Evolutionary conservation across 2,329 filamentous ascomycete species (phyloP), one percentile per base, ranked within the genome.

Genomic region (Penicillium paneum): DNA sequence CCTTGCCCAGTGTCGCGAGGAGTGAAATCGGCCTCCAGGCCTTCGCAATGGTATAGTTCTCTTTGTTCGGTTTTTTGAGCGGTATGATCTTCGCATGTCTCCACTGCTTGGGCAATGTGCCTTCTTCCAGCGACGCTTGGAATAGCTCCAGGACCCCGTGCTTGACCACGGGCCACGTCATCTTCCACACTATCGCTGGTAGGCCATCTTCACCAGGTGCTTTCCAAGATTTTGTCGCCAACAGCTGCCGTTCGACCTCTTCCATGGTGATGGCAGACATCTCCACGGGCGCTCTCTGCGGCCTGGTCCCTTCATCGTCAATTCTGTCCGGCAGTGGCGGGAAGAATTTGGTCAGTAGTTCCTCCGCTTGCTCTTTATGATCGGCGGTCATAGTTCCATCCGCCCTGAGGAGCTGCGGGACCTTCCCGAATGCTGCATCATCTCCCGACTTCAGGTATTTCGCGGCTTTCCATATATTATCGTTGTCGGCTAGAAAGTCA

Each of bases 1-100:
- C 55, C 53, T 71, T 71, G 5, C 65, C 65, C 1, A 71, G 60
- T 41, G 56, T 67, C 39, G 60, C 48, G 4, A 67, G 60, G 31
- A 68, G 61, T 42, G 61, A 64, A 12, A 67, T 67, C 3, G 57
- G 63, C 28, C 65, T 59, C 61, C 43, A 64, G 34, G 53, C 52
- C 36, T 64, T 64, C 0, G 55, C 52, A 55, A 64, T 57, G 11
- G 44, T 57, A 36, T 61, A 63, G 12, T 63, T n/a, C 10, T 57
- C 52, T 39, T 65, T 64, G 35, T 62, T 64, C 29, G 49, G 62
- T 34, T 64, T 65, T 47, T 57, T 62, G 10, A 66, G 55, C 43
- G 59, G 58, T 50, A 66, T 61, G 29, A 62, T 62, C 44, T 62
- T 64, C 12, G 50, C 52, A 13, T 60, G 42, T 56, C 54, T 61